phyloP scores from a whole-genome alignment of 306 rosid genomes.

The Cicer arietinum region DNA sequence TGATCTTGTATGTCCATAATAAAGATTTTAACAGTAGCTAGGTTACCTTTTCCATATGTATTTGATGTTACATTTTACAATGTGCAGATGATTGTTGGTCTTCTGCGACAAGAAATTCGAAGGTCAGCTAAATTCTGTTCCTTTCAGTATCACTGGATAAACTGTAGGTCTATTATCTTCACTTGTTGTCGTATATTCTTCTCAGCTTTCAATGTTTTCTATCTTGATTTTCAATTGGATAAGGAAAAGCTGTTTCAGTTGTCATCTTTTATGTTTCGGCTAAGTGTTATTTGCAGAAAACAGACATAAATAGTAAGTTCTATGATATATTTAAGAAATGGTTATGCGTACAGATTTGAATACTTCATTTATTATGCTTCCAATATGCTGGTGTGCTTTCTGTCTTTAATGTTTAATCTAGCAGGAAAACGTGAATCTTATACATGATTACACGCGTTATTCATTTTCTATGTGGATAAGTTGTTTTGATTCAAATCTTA shows the following conservation, averaged over 20 bases:
- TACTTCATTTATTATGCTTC: constrained; percentile 13
- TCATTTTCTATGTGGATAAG: constrained; percentile 34
- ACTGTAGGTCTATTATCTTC: constrained; percentile 23
- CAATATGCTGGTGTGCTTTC: constrained; percentile 13
- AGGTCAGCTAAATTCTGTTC: constrained; percentile 58
- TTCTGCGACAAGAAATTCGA: constrained; percentile 49
- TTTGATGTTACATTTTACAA: constrained; percentile 37
- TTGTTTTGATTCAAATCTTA: constrained; percentile 29
- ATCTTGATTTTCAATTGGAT: constrained; percentile 33
- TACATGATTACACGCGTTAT: constrained; percentile 1
- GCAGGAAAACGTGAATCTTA: constrained; percentile 23
- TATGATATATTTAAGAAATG: constrained; percentile 19
- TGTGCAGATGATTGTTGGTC: constrained; percentile 98
- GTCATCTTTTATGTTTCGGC: constrained; percentile 13
- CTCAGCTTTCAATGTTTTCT: constrained; percentile 33
- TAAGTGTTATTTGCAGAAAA: constrained; percentile 19
- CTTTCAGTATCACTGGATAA: constrained; percentile 14
- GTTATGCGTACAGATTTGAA: not conserved
- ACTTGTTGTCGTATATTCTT: not conserved
- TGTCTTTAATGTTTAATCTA: constrained; percentile 24
- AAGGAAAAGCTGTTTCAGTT: constrained; percentile 1
- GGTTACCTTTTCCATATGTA: constrained; percentile 31
- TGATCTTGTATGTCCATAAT: constrained; percentile 31
- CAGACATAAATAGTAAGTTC: constrained; percentile 8
- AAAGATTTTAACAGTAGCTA: constrained; percentile 11